Evolutionary conservation across 78 protist genomes (phyloP), one percentile per base, ranked within the genome.

Genomic region (Dictyostelium brefeldianum): DNA sequence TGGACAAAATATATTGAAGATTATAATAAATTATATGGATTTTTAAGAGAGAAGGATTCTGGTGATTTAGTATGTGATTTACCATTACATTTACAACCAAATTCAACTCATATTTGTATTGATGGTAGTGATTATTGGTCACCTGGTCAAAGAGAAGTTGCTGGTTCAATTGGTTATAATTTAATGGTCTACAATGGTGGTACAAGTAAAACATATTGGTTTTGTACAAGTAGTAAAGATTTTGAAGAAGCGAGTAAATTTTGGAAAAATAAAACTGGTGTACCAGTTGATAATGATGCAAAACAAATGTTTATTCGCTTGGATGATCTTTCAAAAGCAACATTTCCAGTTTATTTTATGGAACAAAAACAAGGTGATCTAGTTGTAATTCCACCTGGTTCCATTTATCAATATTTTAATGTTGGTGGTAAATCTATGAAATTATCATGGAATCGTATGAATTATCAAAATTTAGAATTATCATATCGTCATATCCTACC

Each of bases 311-410:
- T 67, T 25, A 43, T 89, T 15, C 14, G 79, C 3, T 29, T 89
- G 18, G 70, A 89, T 27, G 94, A 89, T 22, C 36, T 89, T 15
- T 46, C 80, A 0, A 46, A 64, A 12, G 59, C 94, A 14, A 64
- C 31, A 0, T 51, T 78, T 25, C 59, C 56, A 36, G 51, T 89
- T 5, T 78, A 89, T 71, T 10, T 89, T 9, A 46, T 89, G 20
- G 94, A 89, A 25, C 94, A 89, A 50, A 80, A 70, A 9, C 59
- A 53, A 7, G 94, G 94, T 15, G 94, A 89, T 47, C 22, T 89
- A 53, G 83, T 89, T 9, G 12, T 89, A 4, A 10, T 89, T 1
- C 94, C 94, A 31, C 71, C 87, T 6, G 67, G 80, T 11, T 47
- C 53, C 12, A 59, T 89, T 0, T 78, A 80, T 36, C 94, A 89